phyloP scores from a whole-genome alignment of 2,329 filamentous ascomycete species.

The Pleurostoma richardsiae region DNA sequence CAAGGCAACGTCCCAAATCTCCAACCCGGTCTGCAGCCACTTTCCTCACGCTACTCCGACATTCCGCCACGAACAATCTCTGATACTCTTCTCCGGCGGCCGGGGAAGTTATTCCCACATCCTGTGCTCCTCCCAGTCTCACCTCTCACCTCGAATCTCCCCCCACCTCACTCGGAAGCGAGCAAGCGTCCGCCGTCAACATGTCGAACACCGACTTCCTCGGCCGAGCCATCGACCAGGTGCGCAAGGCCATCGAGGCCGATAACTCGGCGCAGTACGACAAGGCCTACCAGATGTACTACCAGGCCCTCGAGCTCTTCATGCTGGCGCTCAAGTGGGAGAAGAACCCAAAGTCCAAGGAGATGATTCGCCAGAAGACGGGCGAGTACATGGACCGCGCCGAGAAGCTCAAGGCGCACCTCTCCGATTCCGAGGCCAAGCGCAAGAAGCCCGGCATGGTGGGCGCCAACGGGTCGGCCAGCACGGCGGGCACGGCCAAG shows the following conservation, averaged over 20 bases:
- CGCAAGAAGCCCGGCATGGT: conserved; percentile 67
- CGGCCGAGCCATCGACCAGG: conserved; percentile 90
- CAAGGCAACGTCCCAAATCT: too few species aligned
- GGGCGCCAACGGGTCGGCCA: conserved; percentile 62
- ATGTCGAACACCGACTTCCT: conserved; percentile 98
- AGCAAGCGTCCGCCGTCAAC: conserved; percentile 18
- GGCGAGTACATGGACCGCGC: conserved; percentile 98
- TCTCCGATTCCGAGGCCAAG: conserved; percentile 68
- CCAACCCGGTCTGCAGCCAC: too few species aligned
- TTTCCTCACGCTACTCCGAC: too few species aligned
- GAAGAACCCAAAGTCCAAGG: conserved; percentile 95
- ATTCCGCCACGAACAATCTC: too few species aligned
- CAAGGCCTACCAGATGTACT: conserved; percentile 94
- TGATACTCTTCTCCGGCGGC: too few species aligned
- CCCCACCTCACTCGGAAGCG: too few species aligned
- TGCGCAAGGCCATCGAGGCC: conserved; percentile 95
- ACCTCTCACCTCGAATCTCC: too few species aligned
- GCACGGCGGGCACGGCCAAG: conserved; percentile 56
- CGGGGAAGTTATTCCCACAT: too few species aligned
- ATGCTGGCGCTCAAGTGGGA: conserved; percentile 99
- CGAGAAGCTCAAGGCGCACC: conserved; percentile 92
- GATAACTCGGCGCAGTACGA: conserved; percentile 96
- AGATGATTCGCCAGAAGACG: conserved; percentile 93
- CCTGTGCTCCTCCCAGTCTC: too few species aligned
- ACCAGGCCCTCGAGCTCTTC: conserved; percentile 92